Evolutionary conservation across 1,139 yeast species (phyloP).

Genomic region (Yamadazyma taylorii): DNA sequence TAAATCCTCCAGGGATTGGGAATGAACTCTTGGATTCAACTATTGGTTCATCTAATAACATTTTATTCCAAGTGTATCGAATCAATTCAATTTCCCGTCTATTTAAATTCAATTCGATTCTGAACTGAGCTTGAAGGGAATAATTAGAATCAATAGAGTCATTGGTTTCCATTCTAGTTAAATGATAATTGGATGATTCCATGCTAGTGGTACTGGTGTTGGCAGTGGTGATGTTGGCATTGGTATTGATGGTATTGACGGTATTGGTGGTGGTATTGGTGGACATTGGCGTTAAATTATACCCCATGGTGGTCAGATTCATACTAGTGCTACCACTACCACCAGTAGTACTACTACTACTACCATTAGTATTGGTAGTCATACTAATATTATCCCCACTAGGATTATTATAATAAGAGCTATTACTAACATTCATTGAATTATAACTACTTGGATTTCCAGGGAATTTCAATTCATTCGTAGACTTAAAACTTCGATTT

Average conservation of each 20-base stretch:
- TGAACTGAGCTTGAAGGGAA: slow-evolving; percentile 17
- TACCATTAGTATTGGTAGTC: neutral
- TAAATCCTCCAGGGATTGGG: slow-evolving; percentile 34
- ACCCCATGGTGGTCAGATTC: slow-evolving; percentile 7
- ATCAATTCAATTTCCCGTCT: slow-evolving; percentile 40
- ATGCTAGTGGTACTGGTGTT: slow-evolving; percentile 5
- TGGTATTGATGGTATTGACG: no score
- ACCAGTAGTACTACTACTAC: no score
- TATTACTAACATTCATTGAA: slow-evolving; percentile 7
- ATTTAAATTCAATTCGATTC: slow-evolving; percentile 28
- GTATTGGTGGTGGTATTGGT: slow-evolving; percentile 9
- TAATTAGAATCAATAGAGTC: slow-evolving; percentile 42
- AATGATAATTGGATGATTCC: slow-evolving; percentile 23
- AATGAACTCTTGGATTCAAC: slow-evolving; percentile 15
- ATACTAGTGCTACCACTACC: slow-evolving; percentile 2
- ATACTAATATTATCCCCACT: neutral
- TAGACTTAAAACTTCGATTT: slow-evolving; percentile 6
- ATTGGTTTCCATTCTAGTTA: slow-evolving; percentile 46
- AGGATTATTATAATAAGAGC: slow-evolving; percentile 10
- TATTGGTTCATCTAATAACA: slow-evolving; percentile 40
- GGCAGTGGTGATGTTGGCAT: slow-evolving; percentile 14
- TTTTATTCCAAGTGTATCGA: slow-evolving; percentile 45
- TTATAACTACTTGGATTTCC: neutral
- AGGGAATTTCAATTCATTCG: neutral
- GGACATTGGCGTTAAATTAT: slow-evolving; percentile 15